A percentile compares a stretch with the other conserved stretches of the same genome.
phyloP scores from a whole-genome alignment of 2,329 filamentous ascomycete species.

The Aureobasidium lini region DNA sequence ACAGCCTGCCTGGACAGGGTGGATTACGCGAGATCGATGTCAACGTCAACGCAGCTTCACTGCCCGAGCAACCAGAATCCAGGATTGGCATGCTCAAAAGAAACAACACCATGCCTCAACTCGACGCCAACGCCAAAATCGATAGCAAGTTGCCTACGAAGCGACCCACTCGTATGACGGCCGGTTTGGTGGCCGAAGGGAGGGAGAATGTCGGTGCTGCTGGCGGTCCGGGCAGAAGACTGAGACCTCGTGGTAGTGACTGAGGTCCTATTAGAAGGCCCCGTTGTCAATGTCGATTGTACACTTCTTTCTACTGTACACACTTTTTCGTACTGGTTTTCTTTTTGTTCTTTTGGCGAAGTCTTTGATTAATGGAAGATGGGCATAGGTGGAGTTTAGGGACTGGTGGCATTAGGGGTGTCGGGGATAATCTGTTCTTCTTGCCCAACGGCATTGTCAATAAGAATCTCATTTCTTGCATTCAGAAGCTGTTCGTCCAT shows the following conservation, averaged over 20 bases:
- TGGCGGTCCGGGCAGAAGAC: constrained; percentile 37
- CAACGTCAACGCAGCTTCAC: constrained; percentile 31
- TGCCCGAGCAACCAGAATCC: constrained; percentile 16
- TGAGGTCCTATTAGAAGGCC: constrained; percentile 30
- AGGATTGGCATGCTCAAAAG: constrained; percentile 33
- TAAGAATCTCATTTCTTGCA: constrained; percentile 5
- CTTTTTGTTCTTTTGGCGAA: neutral
- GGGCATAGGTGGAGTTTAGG: neutral
- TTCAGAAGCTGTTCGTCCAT: neutral
- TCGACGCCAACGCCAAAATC: constrained; percentile 17
- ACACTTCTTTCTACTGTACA: neutral
- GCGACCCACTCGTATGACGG: constrained; percentile 34
- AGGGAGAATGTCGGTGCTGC: constrained; percentile 32
- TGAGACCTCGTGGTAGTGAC: constrained; percentile 34
- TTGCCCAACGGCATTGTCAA: neutral
- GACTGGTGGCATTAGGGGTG: neutral
- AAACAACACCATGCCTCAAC: constrained; percentile 28
- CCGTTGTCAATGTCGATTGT: neutral
- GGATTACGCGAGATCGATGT: constrained; percentile 42
- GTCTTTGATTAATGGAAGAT: neutral
- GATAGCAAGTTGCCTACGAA: constrained; percentile 39
- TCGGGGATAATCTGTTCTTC: neutral
- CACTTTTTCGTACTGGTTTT: neutral
- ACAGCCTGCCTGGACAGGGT: constrained; percentile 18
- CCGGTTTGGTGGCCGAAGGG: constrained; percentile 28